Conservation (phyloP, 108 stramenopile genomes). For the Fragilaria radians region DNA sequence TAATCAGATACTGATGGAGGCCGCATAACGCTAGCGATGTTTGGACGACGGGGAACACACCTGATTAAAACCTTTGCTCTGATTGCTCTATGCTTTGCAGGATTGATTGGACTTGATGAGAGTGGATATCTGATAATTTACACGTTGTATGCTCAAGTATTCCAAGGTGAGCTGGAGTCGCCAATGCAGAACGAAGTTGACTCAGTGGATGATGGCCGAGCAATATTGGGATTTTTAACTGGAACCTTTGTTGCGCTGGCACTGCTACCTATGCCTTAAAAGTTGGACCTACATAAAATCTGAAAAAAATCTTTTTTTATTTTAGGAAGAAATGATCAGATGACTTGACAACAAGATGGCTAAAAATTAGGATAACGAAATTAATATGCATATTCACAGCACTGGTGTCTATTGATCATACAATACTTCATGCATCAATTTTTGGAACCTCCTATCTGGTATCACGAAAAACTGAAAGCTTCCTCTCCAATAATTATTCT, state of each 20-base stretch:
- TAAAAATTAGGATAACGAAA: no score
- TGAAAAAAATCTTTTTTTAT: no score
- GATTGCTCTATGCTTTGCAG: slow-evolving; percentile 34
- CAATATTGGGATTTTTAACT: slow-evolving; percentile 37
- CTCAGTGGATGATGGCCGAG: slow-evolving; percentile 42
- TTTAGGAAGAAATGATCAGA: no score
- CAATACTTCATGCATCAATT: no score
- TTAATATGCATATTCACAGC: no score
- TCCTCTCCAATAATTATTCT: no score
- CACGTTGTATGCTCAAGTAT: slow-evolving; percentile 39
- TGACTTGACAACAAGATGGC: no score
- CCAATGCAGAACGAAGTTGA: slow-evolving; percentile 65
- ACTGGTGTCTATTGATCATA: no score
- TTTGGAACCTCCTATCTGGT: no score
- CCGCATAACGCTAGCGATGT: slow-evolving; percentile 51
- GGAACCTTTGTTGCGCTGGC: slow-evolving; percentile 37
- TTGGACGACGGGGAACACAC: slow-evolving; percentile 58
- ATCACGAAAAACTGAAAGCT: no score
- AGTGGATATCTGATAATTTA: slow-evolving; percentile 43
- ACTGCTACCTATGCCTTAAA: slow-evolving; percentile 31
- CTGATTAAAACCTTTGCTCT: slow-evolving; percentile 40
- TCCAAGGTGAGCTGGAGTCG: slow-evolving; percentile 61
- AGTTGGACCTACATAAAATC: no score
- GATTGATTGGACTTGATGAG: slow-evolving; percentile 60
- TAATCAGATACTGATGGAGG: slow-evolving; percentile 70